Evolutionary conservation across 2,329 filamentous ascomycete genomes (phyloP), one percentile per base, ranked within the genome.

Genomic region (Colletotrichum filicis): DNA sequence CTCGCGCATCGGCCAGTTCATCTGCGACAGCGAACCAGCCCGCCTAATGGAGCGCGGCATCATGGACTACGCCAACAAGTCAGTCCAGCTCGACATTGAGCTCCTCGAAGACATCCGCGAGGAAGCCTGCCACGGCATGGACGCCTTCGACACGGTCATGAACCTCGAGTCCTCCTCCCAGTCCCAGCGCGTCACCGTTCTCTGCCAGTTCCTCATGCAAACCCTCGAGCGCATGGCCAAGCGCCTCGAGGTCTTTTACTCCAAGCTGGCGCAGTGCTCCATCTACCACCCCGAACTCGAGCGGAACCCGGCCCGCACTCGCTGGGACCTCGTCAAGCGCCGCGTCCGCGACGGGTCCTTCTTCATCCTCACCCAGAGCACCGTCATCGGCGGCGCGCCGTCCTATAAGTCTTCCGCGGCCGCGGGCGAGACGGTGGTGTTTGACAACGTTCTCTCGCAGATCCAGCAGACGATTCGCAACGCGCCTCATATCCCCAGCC

Each of bases 51-150:
- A 90, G 74, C 83, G 84, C 1, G 87, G 88, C 5, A 85, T 89
- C 62, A 85, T 88, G 58, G 79, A 82, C 60, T 89, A 89, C 69
- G 87, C 87, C 0, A 81, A 83, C 19, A 84, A 82, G 67, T 86
- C 84, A 2, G 86, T 89, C 0, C 81, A 86, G 73, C 81, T 88
- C 3, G 87, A 90, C 58, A 87, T 89, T 64, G 84, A 85, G 66
- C 83, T 90, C 1, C 82, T 90, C 3, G 87, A 90, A 73, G 85
- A 87, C 66, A 84, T 89, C 1, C 83, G 88, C 7, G 84, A 87
- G 60, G 87, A 89, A 74, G 86, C 85, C 0, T 88, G 87, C 64
- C 81, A 81, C 26, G 88, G 88, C 9, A 90, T 90, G 86, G 87
- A 90, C 72, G 87, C 87, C 1, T 88, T 88, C 30, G 86, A 85